Base-by-base conservation (phyloP, 768 basidiomycete species). In the Trametes coccinea region DNA sequence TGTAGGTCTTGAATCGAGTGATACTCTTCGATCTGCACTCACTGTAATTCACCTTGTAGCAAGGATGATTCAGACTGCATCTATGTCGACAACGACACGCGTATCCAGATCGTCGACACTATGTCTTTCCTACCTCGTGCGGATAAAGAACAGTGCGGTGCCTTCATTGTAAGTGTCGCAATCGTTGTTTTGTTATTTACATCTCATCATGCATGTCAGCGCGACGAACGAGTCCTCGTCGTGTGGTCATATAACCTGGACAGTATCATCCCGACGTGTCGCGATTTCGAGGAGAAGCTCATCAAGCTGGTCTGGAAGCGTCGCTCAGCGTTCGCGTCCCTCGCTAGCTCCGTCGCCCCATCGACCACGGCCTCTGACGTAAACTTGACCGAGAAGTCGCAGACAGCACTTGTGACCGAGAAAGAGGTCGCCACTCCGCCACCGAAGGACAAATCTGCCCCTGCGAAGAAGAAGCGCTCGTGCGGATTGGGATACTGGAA, bases 81-180 rank as follows among this genome's bases (percentile, higher is more conserved):
- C 63, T 86, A 86, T 67, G 81, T 95, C 62, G 90, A 92, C 74
- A 71, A 74, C 57, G 85, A 93, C 70, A 95, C 92, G 1, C 88
- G 92, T 5, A 95, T 95, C 54, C 93, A 95, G 74, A 86, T 95
- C 58, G 73, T 95, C 29, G 88, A 91, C 60, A 83, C 83, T 14
- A 84, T 95, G 66, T 68, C 71, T 54, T 80, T 83, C 59, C 77
- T 95, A 44, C 84, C 88, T 5, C 81, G 82, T 43, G 92, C 92
- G 6, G 90, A 95, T 71, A 95, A 94, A 77, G 93, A 95, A 70
- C 93, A 95, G 68, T 93, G 89, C 52, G 93, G 87, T 17, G 93
- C 93, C 11, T 95, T 95, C 71, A 81, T 93, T 55, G 90, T 89
- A 72, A 69, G 83, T 79, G 40, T 17, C 33, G 30, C 43, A 29